phyloP scores from a whole-genome alignment of 441 rosid genomes.

The Macaranga tanarius region DNA sequence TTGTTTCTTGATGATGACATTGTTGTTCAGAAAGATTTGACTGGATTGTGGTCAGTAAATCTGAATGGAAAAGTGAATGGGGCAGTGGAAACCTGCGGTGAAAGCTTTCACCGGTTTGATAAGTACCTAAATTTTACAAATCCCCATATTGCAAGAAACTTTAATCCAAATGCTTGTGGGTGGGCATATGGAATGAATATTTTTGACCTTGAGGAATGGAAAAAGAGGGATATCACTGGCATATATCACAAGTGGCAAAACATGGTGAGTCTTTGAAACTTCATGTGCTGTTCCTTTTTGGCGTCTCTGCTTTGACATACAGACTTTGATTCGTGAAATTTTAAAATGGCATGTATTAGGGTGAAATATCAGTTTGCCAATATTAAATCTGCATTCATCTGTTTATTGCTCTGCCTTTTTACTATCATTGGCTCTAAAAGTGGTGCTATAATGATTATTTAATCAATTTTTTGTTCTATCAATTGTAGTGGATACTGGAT shows the following conservation, averaged over 20 bases:
- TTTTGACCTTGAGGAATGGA: constrained; percentile 90
- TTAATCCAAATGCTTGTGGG: constrained; percentile 96
- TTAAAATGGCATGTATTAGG: background rate
- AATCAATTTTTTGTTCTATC: too few species aligned
- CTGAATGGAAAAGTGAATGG: constrained; percentile 94
- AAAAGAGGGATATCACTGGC: constrained; percentile 90
- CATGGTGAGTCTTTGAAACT: constrained; percentile 55
- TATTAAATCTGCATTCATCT: background rate
- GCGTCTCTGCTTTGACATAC: background rate
- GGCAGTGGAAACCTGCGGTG: constrained; percentile 97
- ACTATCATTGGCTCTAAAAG: background rate
- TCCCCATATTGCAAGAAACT: constrained; percentile 83
- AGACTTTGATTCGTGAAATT: background rate
- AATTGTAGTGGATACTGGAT: background rate
- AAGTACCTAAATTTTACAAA: constrained; percentile 91
- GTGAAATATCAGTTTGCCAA: background rate
- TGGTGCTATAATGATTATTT: background rate
- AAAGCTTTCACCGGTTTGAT: constrained; percentile 94
- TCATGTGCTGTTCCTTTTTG: background rate
- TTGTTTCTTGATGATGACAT: constrained; percentile 94
- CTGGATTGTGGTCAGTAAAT: constrained; percentile 79
- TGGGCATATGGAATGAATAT: constrained; percentile 99
- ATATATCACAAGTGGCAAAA: constrained; percentile 99
- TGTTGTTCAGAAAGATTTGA: constrained; percentile 94
- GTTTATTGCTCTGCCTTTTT: background rate